These are phyloP conservation scores for Albatrellus sp. DNA, from an alignment of 1,284 basidiomycete genomes.

Conservation along the genomic window DNA sequence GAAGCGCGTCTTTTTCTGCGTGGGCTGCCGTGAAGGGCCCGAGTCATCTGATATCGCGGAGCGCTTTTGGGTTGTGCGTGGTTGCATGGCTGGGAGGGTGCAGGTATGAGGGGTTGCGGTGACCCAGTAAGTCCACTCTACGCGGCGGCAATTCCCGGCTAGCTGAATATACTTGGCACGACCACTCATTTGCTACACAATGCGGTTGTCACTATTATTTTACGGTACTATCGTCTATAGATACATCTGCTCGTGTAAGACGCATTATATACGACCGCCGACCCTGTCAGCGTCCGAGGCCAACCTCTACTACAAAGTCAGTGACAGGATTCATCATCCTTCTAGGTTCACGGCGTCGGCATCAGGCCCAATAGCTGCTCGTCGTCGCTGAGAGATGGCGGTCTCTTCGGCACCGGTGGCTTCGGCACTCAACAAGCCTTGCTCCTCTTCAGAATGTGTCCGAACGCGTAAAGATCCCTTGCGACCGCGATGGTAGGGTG, in stretches of 20 bases:
- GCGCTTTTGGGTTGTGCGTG: conserved; percentile 43
- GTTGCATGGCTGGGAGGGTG: conserved; percentile 26
- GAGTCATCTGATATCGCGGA: conserved; percentile 33
- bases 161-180: too few relatives aligned
- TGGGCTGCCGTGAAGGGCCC: conserved; percentile 17
- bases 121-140: too few relatives aligned
- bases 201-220: too few relatives aligned
- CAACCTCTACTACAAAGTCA: too few relatives aligned
- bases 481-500: conserved; percentile 2
- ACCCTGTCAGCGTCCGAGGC: too few relatives aligned
- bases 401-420: conserved; percentile 7
- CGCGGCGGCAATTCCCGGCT: neutral
- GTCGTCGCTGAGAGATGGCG: conserved; percentile 9
- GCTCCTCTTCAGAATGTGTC: conserved; percentile 9
- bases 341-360: too few relatives aligned
- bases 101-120: neutral
- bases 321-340: too few relatives aligned
- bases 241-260: too few relatives aligned
- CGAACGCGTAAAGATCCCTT: conserved; percentile 5
- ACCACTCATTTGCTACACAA: too few relatives aligned
- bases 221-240: too few relatives aligned
- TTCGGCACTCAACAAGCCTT: conserved; percentile 10
- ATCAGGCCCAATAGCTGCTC: conserved; percentile 1
- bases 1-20: conserved; percentile 69
- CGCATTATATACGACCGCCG: too few relatives aligned